Evolutionary conservation across 2,329 filamentous ascomycete genomes (phyloP).

Genomic region (Fusarium penzigii): DNA sequence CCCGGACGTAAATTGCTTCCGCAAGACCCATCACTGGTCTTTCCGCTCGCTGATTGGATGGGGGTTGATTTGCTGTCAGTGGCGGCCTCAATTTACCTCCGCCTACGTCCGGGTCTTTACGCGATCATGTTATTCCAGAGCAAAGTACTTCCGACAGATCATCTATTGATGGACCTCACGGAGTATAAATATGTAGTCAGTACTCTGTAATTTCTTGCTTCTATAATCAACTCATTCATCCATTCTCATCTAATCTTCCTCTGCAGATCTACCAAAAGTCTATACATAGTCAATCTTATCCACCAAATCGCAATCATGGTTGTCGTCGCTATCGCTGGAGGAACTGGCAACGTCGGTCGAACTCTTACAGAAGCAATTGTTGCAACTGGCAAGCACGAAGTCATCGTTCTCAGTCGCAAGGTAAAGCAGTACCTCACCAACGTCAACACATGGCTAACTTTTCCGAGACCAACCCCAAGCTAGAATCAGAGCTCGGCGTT

Average conservation of each 20-base stretch:
- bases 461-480: neutral
- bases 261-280: no score
- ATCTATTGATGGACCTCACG: neutral
- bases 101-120: neutral
- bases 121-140: neutral
- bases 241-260: no score
- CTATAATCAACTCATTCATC: no score
- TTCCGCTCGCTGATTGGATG: neutral
- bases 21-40: neutral
- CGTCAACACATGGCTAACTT: no score
- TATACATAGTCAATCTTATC: neutral
- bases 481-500: constrained; percentile 18
- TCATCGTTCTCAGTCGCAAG: constrained; percentile 44
- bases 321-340: constrained; percentile 47
- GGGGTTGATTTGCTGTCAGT: neutral
- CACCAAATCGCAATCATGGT: neutral
- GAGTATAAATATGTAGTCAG: neutral
- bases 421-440: constrained; percentile 15
- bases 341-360: constrained; percentile 46
- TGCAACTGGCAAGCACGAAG: constrained; percentile 35
- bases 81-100: neutral
- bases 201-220: neutral
- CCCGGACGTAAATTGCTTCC: neutral
- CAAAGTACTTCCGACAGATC: neutral
- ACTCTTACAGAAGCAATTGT: constrained; percentile 46